Evolutionary conservation across 352 stramenopile genomes (phyloP).

Genomic region (Phytophthora ramorum): DNA sequence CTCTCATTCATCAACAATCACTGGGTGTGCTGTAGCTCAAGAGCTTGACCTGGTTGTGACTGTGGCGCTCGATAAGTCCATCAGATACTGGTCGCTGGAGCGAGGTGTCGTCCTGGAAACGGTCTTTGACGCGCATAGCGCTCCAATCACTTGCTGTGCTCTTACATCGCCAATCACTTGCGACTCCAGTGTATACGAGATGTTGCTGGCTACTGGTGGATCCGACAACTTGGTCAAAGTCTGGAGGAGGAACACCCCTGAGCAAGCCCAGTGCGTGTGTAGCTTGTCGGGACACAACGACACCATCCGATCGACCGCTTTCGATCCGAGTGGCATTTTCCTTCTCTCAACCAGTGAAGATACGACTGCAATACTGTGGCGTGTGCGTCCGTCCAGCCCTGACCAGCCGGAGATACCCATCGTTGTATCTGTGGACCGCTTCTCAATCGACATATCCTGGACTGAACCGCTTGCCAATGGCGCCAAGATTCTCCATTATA

Average conservation of each 20-base stretch:
- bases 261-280: constrained; percentile 46
- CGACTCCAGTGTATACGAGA: constrained; percentile 28
- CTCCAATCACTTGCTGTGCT: constrained; percentile 52
- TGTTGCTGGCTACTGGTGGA: constrained; percentile 58
- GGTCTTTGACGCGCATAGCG: constrained; percentile 48
- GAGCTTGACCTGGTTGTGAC: constrained; percentile 54
- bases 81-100: constrained; percentile 57
- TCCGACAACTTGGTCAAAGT: constrained; percentile 77
- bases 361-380: constrained; percentile 56
- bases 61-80: constrained; percentile 50
- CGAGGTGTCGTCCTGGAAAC: constrained; percentile 43
- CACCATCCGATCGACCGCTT: constrained; percentile 36
- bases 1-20: constrained; percentile 57
- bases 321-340: constrained; percentile 58
- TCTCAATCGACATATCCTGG: constrained; percentile 62
- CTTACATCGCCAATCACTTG: constrained; percentile 43
- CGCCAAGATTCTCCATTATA: constrained; percentile 57
- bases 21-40: constrained; percentile 46
- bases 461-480: constrained; percentile 62
- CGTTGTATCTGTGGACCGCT: constrained; percentile 45
- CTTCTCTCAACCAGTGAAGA: constrained; percentile 63
- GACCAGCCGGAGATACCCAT: constrained; percentile 42
- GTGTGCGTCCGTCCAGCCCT: constrained; percentile 54
- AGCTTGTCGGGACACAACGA: constrained; percentile 63
- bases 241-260: constrained; percentile 34